Evolutionary conservation across 257 asterid genomes (phyloP).

Genomic region (Orobanche coerulescens): DNA sequence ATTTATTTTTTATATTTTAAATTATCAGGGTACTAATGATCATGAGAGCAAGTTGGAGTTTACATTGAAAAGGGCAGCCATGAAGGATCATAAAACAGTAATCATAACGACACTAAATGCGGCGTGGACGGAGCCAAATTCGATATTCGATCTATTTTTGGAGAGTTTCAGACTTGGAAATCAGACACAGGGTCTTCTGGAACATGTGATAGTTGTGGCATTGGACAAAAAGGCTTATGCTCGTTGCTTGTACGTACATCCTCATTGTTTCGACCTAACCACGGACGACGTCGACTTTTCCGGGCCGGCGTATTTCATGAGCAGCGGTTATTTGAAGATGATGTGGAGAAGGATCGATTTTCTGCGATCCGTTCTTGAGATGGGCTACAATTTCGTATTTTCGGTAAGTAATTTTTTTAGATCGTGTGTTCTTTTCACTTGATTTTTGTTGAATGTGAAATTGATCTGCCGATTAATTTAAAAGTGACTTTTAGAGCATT

Average conservation of each 20-base stretch:
- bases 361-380: too few species aligned
- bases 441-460: too few species aligned
- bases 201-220: conserved; percentile 20
- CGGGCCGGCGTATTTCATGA: conserved; percentile 15
- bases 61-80: conserved; percentile 14
- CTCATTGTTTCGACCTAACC: conserved; percentile 16
- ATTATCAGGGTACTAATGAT: too few species aligned
- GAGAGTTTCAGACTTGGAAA: conserved; percentile 24
- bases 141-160: conserved; percentile 17
- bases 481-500: too few species aligned
- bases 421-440: too few species aligned
- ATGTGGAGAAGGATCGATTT: too few species aligned
- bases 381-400: too few species aligned
- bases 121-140: conserved; percentile 23
- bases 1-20: too few species aligned
- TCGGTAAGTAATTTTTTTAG: too few species aligned
- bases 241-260: conserved; percentile 16
- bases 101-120: conserved; percentile 19
- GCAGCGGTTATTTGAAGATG: conserved; percentile 14
- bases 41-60: background rate
- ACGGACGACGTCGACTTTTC: conserved; percentile 13
- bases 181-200: conserved; percentile 12
- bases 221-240: conserved; percentile 17
- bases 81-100: conserved; percentile 18
- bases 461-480: too few species aligned